Base-by-base conservation (phyloP, 805 yeast species). In the Suhomyces sp. region DNA sequence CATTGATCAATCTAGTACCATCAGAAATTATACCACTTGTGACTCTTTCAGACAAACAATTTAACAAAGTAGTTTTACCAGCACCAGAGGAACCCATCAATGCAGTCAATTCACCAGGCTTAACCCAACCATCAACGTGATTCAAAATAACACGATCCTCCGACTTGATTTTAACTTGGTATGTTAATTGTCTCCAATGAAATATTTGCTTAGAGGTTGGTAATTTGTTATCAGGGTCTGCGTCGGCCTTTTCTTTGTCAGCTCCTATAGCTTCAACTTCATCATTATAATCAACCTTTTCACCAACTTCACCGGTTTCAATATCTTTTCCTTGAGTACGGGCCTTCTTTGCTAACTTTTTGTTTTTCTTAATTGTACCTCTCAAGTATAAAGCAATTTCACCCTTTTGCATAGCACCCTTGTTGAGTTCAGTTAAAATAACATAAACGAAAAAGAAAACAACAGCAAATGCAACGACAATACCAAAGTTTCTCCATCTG, bases 71-170 rank as follows among this genome's bases (percentile, higher is more conserved):
- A 11, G 75, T 68, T 47, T 69, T 69, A 35, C 75, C 75, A 28
- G 67, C 60, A 30, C 75, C 75, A 6, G 72, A 64, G 13, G 74
- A 68, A 8, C 75, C 75, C 83, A 79, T 78, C 33, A 79, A 60
- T 4, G 93, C 93, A 34, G 91, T 84, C 53, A 84, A 63, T 30
- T 88, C 82, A 46, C 90, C 90, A 7, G 90, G 90, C 53, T 81
- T 81, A 26, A 83, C 88, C 84, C 86, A 83, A 32, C 91, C 93
- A 53, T 81, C 86, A 38, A 84, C 85, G 42, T 75, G 72, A 42
- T 70, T 67, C 52, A 83, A 61, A 42, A 83, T 74, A 41, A 79
- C 69, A 51, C 88, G 69, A 19, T 76, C 68, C 42, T 76, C 85
- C 24, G 59, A 58, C 51, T 81, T 78, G 46, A 80, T 78, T 50